Conservation (phyloP, 495 filamentous ascomycete genomes). For the Trichoderma asperelloides region DNA sequence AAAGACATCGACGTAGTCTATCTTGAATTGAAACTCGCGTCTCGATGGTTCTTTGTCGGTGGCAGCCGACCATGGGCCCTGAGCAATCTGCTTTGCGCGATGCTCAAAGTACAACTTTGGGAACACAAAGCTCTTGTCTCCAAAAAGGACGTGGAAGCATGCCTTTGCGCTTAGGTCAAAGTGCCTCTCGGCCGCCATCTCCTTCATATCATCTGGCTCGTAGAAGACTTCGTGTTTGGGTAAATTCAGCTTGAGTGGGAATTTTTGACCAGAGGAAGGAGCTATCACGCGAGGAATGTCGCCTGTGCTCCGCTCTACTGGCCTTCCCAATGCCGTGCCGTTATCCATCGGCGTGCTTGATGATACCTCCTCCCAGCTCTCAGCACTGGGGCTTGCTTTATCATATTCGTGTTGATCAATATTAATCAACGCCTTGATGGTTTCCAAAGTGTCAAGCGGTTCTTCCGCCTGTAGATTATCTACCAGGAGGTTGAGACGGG, state of each 20-base stretch:
- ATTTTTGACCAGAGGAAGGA: conserved; percentile 24
- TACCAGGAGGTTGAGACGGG: conserved; percentile 73
- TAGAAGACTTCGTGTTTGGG: conserved; percentile 75
- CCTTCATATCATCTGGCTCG: conserved; percentile 70
- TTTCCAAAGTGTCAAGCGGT: conserved; percentile 42
- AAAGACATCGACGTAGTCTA: conserved; percentile 56
- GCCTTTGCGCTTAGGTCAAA: conserved; percentile 88
- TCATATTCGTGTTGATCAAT: conserved; percentile 55
- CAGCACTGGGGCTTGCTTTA: conserved; percentile 59
- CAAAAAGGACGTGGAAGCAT: conserved; percentile 90
- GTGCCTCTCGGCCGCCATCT: conserved; percentile 58
- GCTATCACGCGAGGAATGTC: conserved; percentile 34
- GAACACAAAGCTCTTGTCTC: conserved; percentile 90
- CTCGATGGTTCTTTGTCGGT: conserved; percentile 59
- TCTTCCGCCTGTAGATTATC: conserved; percentile 61
- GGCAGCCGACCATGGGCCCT: conserved; percentile 67
- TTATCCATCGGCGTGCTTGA: conserved; percentile 55
- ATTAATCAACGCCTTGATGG: conserved; percentile 36
- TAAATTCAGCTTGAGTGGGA: conserved; percentile 69
- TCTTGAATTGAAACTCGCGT: conserved; percentile 72
- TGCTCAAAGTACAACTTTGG: conserved; percentile 83
- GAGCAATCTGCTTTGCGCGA: conserved; percentile 68
- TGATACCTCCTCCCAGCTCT: conserved; percentile 89
- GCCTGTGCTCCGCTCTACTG: conserved; percentile 33
- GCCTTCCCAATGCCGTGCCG: conserved; percentile 35